These are phyloP conservation scores for Phytopythium oedochilum DNA, from an alignment of 352 stramenopile genomes.

Conservation along the genomic window DNA sequence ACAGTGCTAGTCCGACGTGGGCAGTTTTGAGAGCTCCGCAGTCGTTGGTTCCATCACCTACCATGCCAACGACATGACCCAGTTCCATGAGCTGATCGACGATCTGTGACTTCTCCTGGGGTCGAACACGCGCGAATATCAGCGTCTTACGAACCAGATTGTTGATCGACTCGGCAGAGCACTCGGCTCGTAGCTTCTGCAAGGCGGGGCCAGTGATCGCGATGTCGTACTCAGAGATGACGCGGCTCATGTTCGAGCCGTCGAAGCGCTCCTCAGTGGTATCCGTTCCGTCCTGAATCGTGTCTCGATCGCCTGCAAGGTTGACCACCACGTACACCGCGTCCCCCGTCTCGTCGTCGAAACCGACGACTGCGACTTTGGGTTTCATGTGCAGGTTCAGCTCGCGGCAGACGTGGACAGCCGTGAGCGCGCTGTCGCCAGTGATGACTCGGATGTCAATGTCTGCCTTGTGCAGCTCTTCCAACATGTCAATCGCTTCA, in stretches of 20 bases:
- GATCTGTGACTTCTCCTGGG: slow-evolving; percentile 54
- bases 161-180: slow-evolving; percentile 28
- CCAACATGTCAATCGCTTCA: slow-evolving; percentile 51
- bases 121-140: slow-evolving; percentile 57
- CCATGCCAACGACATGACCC: slow-evolving; percentile 41
- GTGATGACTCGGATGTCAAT: slow-evolving; percentile 72
- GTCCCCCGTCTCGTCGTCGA: slow-evolving; percentile 11
- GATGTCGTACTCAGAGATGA: slow-evolving; percentile 27
- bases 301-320: not conserved
- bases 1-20: slow-evolving; percentile 85
- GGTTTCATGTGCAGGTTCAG: slow-evolving; percentile 34
- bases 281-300: not conserved
- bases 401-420: slow-evolving; percentile 34
- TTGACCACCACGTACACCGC: slow-evolving; percentile 25
- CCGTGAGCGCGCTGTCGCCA: slow-evolving; percentile 50
- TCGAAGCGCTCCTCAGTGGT: slow-evolving; percentile 14
- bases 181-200: slow-evolving; percentile 24
- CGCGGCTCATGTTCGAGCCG: slow-evolving; percentile 14
- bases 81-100: slow-evolving; percentile 47
- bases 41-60: slow-evolving; percentile 73
- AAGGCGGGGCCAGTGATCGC: slow-evolving; percentile 46
- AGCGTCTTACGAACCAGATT: slow-evolving; percentile 29
- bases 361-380: slow-evolving; percentile 36
- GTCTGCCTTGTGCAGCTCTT: slow-evolving; percentile 46
- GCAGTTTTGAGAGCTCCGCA: slow-evolving; percentile 82